Conservation (phyloP, 805 yeast species). For the Metschnikowia borealis region DNA sequence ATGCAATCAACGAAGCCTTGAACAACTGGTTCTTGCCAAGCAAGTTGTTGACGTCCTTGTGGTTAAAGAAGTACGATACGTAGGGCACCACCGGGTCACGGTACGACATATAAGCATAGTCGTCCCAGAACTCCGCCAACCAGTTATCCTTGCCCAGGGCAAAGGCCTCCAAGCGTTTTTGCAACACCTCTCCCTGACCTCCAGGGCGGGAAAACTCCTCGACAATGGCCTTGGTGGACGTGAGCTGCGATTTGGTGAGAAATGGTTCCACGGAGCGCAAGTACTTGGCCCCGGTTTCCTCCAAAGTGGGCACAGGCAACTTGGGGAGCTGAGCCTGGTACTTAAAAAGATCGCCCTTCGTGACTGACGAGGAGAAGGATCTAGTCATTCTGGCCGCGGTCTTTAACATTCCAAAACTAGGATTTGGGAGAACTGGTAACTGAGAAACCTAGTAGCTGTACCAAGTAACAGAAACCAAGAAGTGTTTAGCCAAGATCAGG, state of each 20-base stretch:
- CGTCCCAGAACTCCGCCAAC: slow-evolving; percentile 92
- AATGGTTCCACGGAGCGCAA: slow-evolving; percentile 71
- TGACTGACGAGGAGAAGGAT: slow-evolving; percentile 22
- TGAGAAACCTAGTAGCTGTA: too few relatives aligned
- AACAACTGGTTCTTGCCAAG: slow-evolving; percentile 61
- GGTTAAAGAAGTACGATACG: slow-evolving; percentile 85
- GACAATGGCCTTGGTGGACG: slow-evolving; percentile 51
- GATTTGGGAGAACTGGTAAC: background rate
- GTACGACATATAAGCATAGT: slow-evolving; percentile 84
- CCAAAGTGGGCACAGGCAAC: slow-evolving; percentile 82
- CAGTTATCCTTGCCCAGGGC: slow-evolving; percentile 73
- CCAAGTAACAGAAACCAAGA: background rate
- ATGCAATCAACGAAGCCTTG: slow-evolving; percentile 73
- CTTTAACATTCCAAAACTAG: slow-evolving; percentile 12
- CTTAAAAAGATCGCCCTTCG: slow-evolving; percentile 65
- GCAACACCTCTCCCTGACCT: slow-evolving; percentile 66
- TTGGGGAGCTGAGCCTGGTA: slow-evolving; percentile 73
- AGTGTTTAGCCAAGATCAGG: too few relatives aligned
- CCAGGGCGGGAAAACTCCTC: slow-evolving; percentile 60
- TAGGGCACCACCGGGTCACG: slow-evolving; percentile 94
- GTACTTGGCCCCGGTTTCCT: slow-evolving; percentile 66
- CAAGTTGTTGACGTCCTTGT: slow-evolving; percentile 59
- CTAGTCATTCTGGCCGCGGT: slow-evolving; percentile 17
- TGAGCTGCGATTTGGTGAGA: slow-evolving; percentile 47
- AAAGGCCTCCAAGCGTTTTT: slow-evolving; percentile 55